Evolutionary conservation across 164 flowering plant species (phyloP).

Genomic region (Macadamia integrifolia): DNA sequence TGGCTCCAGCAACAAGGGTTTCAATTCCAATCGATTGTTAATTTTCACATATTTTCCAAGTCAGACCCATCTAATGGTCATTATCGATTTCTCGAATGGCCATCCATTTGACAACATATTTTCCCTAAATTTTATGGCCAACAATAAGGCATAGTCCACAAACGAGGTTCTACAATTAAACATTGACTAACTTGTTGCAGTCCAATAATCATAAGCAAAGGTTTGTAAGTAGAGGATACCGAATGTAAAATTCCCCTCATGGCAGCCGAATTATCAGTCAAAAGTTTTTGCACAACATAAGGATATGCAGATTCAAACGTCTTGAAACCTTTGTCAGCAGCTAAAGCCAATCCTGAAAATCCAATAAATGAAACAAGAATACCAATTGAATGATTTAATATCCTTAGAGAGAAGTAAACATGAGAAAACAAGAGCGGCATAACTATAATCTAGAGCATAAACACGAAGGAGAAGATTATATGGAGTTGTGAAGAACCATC

Average conservation of each 20-base stretch:
- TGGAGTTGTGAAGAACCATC: neutral
- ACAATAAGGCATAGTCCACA: neutral
- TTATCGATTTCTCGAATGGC: neutral
- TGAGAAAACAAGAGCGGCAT: neutral
- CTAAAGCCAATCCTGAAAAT: constrained; percentile 78
- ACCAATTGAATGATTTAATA: neutral
- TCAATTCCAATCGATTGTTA: neutral
- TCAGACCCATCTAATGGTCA: neutral
- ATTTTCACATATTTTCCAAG: neutral
- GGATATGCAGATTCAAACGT: constrained; percentile 97
- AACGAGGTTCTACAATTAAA: neutral
- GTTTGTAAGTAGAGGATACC: constrained; percentile 29
- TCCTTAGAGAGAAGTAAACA: neutral
- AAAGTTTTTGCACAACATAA: constrained; percentile 79
- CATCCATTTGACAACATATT: neutral
- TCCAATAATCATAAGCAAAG: constrained; percentile 1
- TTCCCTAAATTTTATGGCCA: neutral
- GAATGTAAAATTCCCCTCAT: constrained; percentile 76
- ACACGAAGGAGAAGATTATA: neutral
- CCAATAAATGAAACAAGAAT: neutral
- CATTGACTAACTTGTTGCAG: neutral
- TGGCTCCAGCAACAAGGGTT: neutral
- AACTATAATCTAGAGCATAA: neutral
- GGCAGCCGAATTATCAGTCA: constrained; percentile 75
- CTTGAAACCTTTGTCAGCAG: constrained; percentile 76